These are phyloP conservation scores for Microcyclospora pomicola DNA, from an alignment of 2,329 filamentous ascomycete species.

Conservation along the genomic window DNA sequence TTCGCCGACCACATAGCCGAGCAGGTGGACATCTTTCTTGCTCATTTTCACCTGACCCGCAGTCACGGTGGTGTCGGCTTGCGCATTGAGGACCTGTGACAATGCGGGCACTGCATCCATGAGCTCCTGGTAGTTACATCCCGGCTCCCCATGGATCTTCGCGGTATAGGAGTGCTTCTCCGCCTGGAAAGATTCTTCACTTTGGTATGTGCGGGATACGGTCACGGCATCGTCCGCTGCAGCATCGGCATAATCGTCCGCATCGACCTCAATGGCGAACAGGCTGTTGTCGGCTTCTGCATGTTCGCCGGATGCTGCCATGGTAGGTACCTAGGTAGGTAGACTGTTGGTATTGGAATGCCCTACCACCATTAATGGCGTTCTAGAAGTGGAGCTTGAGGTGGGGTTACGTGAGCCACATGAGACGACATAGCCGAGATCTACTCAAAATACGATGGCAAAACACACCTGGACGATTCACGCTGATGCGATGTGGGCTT, in stretches of 20 bases:
- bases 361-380: no score
- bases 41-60: conserved; percentile 10
- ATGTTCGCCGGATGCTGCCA: no score
- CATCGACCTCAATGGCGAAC: conserved; percentile 19
- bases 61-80: not conserved
- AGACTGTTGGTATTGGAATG: no score
- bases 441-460: no score
- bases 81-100: not conserved
- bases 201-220: conserved; percentile 20
- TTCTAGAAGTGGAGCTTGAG: no score
- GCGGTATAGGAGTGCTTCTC: conserved; percentile 19
- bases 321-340: no score
- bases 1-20: conserved; percentile 42
- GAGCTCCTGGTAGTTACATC: conserved; percentile 13
- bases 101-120: conserved; percentile 10
- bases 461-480: no score
- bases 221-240: conserved; percentile 15
- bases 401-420: no score
- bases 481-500: no score
- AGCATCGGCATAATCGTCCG: conserved; percentile 20
- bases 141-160: conserved; percentile 14
- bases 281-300: conserved; percentile 9
- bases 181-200: conserved; percentile 18
- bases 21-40: conserved; percentile 20
- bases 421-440: no score